These are phyloP conservation scores for Lantana camara DNA, from an alignment of 257 asterid genomes.

Conservation along the genomic window DNA sequence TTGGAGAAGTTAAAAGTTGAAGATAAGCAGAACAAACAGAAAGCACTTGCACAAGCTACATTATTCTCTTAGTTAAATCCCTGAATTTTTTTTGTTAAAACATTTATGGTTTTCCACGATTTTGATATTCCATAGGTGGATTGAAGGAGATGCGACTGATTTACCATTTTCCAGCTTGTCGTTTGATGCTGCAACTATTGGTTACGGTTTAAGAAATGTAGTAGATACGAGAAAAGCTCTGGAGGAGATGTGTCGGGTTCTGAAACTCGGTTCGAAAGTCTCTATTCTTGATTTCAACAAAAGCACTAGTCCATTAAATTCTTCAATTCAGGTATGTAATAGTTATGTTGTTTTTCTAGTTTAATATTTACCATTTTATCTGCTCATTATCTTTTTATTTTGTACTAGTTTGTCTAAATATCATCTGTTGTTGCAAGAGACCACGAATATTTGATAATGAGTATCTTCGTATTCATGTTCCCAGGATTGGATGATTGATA, in stretches of 20 bases:
- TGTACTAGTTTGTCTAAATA: too few relatives aligned
- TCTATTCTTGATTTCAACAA: conserved; percentile 88
- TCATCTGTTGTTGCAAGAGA: too few relatives aligned
- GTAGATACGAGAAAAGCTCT: conserved; percentile 65
- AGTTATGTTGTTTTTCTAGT: neutral
- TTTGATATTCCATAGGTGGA: conserved; percentile 61
- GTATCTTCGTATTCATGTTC: conserved; percentile 15
- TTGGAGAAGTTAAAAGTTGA: too few relatives aligned
- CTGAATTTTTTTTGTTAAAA: neutral
- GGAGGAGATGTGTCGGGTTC: conserved; percentile 73
- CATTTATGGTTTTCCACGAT: neutral
- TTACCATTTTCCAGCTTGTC: conserved; percentile 68
- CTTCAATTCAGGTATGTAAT: conserved; percentile 66
- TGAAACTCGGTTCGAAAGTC: conserved; percentile 70
- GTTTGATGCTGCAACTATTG: conserved; percentile 85
- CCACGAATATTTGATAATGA: too few relatives aligned
- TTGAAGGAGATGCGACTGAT: conserved; percentile 79
- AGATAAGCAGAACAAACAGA: too few relatives aligned
- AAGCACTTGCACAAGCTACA: too few relatives aligned
- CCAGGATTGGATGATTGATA: conserved; percentile 82
- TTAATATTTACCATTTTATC: neutral
- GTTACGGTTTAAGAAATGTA: conserved; percentile 80
- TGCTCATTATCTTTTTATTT: too few relatives aligned
- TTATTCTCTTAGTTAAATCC: too few relatives aligned
- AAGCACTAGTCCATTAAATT: conserved; percentile 49